Conservation (phyloP, 805 yeast genomes). For the Candida insectorum region DNA sequence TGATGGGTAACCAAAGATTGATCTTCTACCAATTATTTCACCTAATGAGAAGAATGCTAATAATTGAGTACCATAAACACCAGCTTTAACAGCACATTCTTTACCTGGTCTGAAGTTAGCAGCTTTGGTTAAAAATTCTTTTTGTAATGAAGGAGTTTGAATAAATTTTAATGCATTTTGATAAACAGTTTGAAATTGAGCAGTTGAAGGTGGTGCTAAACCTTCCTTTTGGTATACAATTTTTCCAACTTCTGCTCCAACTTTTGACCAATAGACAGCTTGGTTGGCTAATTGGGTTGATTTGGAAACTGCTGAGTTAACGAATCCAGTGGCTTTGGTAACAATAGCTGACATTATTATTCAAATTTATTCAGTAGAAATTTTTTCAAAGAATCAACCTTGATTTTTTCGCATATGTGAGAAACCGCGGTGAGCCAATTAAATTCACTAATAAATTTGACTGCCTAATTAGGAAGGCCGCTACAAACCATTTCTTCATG, state of each 20-base stretch:
- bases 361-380: no score
- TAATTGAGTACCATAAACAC: slow-evolving; percentile 77
- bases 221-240: slow-evolving; percentile 89
- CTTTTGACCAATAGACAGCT: slow-evolving; percentile 80
- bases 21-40: slow-evolving; percentile 95
- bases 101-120: slow-evolving; percentile 47
- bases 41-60: slow-evolving; percentile 92
- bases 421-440: slow-evolving; percentile 2
- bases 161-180: slow-evolving; percentile 36
- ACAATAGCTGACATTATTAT: slow-evolving; percentile 42
- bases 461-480: slow-evolving; percentile 17
- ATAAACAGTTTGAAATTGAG: slow-evolving; percentile 77
- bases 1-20: slow-evolving; percentile 81
- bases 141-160: slow-evolving; percentile 52
- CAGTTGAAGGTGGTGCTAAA: slow-evolving; percentile 81
- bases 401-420: slow-evolving; percentile 3
- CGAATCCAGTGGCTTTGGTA: slow-evolving; percentile 36
- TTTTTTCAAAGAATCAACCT: no score
- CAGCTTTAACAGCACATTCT: slow-evolving; percentile 60
- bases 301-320: slow-evolving; percentile 33
- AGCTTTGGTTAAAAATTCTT: slow-evolving; percentile 46
- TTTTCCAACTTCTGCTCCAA: slow-evolving; percentile 61
- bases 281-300: slow-evolving; percentile 43
- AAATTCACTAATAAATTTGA: slow-evolving; percentile 10
- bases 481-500: no score